A percentile compares a stretch with the other conserved stretches of the same genome.
Evolutionary conservation across 371 early-diverging fungal species (phyloP).

Genomic region (Mycotypha africana): DNA sequence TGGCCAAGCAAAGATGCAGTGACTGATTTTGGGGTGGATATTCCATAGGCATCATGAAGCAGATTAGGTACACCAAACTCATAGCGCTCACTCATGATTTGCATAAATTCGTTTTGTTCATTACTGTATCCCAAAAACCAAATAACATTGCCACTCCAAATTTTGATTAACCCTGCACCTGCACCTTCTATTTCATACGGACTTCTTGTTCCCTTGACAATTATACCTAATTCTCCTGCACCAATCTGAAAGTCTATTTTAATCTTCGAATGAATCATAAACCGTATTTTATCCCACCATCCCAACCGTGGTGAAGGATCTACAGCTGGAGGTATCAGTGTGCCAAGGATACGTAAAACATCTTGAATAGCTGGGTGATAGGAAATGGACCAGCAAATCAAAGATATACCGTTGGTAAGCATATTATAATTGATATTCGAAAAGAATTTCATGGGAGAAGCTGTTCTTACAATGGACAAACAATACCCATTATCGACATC

Average conservation of each 20-base stretch:
- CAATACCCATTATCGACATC: too few relatives aligned
- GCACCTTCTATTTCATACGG: slow-evolving; percentile 20
- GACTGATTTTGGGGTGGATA: too few relatives aligned
- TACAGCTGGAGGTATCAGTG: slow-evolving; percentile 41
- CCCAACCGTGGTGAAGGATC: slow-evolving; percentile 60
- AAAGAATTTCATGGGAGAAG: slow-evolving; percentile 59
- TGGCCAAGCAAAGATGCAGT: too few relatives aligned
- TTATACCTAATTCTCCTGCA: slow-evolving; percentile 44
- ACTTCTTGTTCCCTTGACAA: slow-evolving; percentile 23
- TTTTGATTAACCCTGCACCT: slow-evolving; percentile 27
- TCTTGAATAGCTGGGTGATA: slow-evolving; percentile 57
- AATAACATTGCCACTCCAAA: slow-evolving; percentile 26
- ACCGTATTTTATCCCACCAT: slow-evolving; percentile 69
- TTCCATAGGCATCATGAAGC: slow-evolving; percentile 6
- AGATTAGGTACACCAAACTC: slow-evolving; percentile 30
- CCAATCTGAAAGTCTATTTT: slow-evolving; percentile 31
- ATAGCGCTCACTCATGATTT: slow-evolving; percentile 30
- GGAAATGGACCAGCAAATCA: slow-evolving; percentile 47
- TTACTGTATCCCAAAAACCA: slow-evolving; percentile 26
- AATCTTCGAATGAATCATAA: slow-evolving; percentile 51
- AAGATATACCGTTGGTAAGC: slow-evolving; percentile 12
- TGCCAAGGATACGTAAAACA: slow-evolving; percentile 49
- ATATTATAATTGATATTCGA: slow-evolving; percentile 35
- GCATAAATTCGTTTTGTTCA: slow-evolving; percentile 25
- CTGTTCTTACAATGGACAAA: slow-evolving; percentile 34